Conservation (phyloP, 495 filamentous ascomycete genomes). For the Sabuloglossum arenarium region DNA sequence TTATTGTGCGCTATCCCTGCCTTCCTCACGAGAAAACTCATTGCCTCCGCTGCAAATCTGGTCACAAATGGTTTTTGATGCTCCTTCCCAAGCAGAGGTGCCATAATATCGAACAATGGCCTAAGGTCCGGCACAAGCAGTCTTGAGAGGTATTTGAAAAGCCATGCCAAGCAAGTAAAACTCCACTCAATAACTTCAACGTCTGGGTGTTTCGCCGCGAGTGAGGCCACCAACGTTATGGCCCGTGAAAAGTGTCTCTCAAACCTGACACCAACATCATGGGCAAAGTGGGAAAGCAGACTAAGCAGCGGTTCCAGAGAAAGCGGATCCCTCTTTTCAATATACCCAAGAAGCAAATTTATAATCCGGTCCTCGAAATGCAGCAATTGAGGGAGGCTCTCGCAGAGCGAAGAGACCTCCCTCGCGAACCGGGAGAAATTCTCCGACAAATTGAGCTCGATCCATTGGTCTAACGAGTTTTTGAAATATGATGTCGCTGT, state of each 20-base stretch:
- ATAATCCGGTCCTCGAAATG: constrained; percentile 74
- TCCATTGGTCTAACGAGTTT: constrained; percentile 67
- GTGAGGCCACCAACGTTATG: constrained; percentile 41
- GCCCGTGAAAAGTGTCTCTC: constrained; percentile 63
- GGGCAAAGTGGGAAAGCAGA: constrained; percentile 72
- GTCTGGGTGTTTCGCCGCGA: constrained; percentile 40
- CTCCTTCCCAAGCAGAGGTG: constrained; percentile 67
- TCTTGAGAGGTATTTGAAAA: constrained; percentile 88
- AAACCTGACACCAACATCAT: constrained; percentile 74
- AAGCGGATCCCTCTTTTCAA: constrained; percentile 49
- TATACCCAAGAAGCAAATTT: constrained; percentile 52
- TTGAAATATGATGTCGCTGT: constrained; percentile 57
- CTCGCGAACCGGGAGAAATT: constrained; percentile 53
- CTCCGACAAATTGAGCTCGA: constrained; percentile 69
- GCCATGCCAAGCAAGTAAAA: constrained; percentile 81
- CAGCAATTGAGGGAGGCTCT: constrained; percentile 78
- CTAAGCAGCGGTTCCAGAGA: constrained; percentile 71
- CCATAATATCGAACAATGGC: constrained; percentile 62
- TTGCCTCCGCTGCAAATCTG: constrained; percentile 79
- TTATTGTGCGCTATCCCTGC: constrained; percentile 53
- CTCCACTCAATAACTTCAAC: constrained; percentile 89
- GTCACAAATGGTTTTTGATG: constrained; percentile 65
- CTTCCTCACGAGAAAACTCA: constrained; percentile 85
- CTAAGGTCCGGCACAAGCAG: constrained; percentile 68
- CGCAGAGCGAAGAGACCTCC: constrained; percentile 53